Evolutionary conservation across 2,329 filamentous ascomycete species (phyloP).

Genomic region (Colletotrichum phormii): DNA sequence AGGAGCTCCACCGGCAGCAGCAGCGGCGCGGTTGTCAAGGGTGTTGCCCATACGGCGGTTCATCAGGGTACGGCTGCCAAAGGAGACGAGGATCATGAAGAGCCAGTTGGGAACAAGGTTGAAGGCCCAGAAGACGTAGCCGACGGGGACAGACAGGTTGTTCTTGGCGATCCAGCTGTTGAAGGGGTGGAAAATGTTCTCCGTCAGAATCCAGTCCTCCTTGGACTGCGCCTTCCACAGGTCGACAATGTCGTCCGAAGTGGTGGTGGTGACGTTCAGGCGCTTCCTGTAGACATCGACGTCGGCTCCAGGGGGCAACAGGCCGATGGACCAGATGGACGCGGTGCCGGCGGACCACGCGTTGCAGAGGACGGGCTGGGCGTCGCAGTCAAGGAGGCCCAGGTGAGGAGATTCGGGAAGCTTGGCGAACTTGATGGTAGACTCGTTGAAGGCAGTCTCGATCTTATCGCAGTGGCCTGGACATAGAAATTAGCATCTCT

Average conservation of each 20-base stretch:
- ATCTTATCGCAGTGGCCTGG: conserved; percentile 73
- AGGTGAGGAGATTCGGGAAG: conserved; percentile 74
- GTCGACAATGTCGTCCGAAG: conserved; percentile 70
- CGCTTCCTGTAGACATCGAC: conserved; percentile 73
- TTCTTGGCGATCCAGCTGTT: conserved; percentile 74
- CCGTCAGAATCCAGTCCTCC: conserved; percentile 57
- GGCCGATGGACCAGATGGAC: conserved; percentile 73
- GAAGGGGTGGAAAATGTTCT: conserved; percentile 82
- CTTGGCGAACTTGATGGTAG: conserved; percentile 71
- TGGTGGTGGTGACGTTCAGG: conserved; percentile 77
- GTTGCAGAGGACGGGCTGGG: conserved; percentile 80
- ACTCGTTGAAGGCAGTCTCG: conserved; percentile 75
- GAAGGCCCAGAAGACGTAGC: conserved; percentile 75
- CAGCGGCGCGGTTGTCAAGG: conserved; percentile 14
- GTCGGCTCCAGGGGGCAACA: conserved; percentile 73
- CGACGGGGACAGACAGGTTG: conserved; percentile 71
- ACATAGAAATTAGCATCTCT: conserved; percentile 35
- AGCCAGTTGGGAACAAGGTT: conserved; percentile 78
- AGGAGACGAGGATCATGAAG: conserved; percentile 81
- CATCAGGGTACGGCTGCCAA: conserved; percentile 81
- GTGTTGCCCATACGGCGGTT: conserved; percentile 44
- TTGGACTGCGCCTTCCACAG: conserved; percentile 64
- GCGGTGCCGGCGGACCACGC: conserved; percentile 75
- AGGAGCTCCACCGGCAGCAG: conserved; percentile 6
- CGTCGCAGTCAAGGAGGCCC: conserved; percentile 79